Percentiles rank a stretch among this genome's conserved stretches.
Conservation (phyloP, 139 green algal species). For the Desmodesmus armatus region DNA sequence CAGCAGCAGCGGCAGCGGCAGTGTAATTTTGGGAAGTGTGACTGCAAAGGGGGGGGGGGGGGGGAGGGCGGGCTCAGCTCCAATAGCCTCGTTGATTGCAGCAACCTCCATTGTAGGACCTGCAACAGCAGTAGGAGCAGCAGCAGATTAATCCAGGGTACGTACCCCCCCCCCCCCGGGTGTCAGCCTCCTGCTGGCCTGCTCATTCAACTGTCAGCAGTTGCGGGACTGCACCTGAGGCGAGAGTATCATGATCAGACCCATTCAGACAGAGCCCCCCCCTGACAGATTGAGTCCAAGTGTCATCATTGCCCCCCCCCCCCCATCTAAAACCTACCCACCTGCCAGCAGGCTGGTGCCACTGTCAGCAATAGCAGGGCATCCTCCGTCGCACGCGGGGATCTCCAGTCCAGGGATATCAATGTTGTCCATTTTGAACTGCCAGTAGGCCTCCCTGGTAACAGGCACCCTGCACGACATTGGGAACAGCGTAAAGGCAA, state of each 20-base stretch:
- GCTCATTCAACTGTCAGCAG: too few relatives aligned
- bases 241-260: too few relatives aligned
- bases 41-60: too few relatives aligned
- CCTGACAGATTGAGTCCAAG: too few relatives aligned
- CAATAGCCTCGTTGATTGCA: conserved; percentile 83
- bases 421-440: conserved; percentile 91
- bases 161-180: too few relatives aligned
- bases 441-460: conserved; percentile 94
- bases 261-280: too few relatives aligned
- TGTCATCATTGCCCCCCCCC: too few relatives aligned
- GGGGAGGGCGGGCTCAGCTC: conserved; percentile 59
- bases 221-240: too few relatives aligned
- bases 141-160: too few relatives aligned
- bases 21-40: too few relatives aligned
- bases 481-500: neutral
- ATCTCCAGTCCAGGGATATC: conserved; percentile 54
- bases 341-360: conserved; percentile 71
- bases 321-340: neutral
- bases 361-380: conserved; percentile 94
- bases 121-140: neutral
- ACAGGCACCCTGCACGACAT: conserved; percentile 73
- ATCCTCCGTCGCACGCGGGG: conserved; percentile 61
- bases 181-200: too few relatives aligned
- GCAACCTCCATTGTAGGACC: conserved; percentile 64
- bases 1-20: neutral